Conservation (phyloP, 1,139 yeast genomes). For the Blastobotrys apis region DNA sequence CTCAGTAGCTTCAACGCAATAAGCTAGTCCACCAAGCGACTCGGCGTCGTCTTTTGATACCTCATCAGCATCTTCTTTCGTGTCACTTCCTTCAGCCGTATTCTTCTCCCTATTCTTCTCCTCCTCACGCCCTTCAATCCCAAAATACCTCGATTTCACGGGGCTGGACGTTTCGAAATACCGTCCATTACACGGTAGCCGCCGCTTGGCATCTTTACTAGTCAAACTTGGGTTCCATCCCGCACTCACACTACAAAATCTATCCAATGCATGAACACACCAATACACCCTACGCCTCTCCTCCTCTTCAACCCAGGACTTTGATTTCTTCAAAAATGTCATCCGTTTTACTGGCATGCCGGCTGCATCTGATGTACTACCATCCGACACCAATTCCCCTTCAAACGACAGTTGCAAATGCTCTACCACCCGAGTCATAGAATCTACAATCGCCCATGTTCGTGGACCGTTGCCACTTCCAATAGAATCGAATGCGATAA, state of each 20-base stretch:
- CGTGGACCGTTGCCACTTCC: conserved; percentile 16
- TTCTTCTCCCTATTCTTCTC: background rate
- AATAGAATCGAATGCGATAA: conserved; percentile 17
- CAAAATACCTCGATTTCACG: conserved; percentile 20
- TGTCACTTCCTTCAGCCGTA: background rate
- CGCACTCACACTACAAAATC: conserved; percentile 14
- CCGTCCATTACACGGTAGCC: conserved; percentile 23
- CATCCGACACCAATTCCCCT: too few relatives aligned
- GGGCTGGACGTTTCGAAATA: conserved; percentile 16
- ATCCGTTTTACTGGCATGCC: conserved; percentile 4
- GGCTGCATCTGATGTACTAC: background rate
- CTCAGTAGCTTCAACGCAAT: conserved; percentile 18
- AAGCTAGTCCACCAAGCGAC: conserved; percentile 17
- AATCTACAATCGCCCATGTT: conserved; percentile 11
- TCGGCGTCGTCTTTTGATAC: conserved; percentile 9
- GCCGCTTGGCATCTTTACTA: conserved; percentile 18
- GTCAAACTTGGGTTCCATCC: conserved; percentile 21
- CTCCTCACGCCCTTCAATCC: conserved; percentile 11
- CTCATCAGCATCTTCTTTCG: too few relatives aligned
- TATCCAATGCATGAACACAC: conserved; percentile 16
- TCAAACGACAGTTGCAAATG: conserved; percentile 12
- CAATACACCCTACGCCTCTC: conserved; percentile 17
- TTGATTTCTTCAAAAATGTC: conserved; percentile 3
- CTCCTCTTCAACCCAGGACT: conserved; percentile 14
- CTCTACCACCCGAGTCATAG: conserved; percentile 13